phyloP scores from a whole-genome alignment of 257 asterid genomes.

The Rhazya stricta region DNA sequence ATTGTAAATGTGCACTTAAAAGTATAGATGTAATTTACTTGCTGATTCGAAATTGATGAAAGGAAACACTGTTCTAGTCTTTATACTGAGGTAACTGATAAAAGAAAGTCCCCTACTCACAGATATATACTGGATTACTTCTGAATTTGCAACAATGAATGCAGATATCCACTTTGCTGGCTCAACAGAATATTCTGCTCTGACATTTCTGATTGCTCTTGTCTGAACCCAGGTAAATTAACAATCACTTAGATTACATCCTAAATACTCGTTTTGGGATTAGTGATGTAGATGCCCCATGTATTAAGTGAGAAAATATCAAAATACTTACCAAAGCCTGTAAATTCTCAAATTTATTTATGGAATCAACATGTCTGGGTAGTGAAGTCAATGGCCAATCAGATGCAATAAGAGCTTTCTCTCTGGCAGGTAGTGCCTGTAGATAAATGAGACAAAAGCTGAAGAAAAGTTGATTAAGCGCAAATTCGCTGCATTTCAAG shows the following conservation, averaged over 20 bases:
- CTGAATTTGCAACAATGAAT: slow-evolving; percentile 73
- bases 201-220: slow-evolving; percentile 87
- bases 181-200: slow-evolving; percentile 97
- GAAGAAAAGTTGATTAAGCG: neutral
- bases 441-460: neutral
- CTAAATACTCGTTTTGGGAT: neutral
- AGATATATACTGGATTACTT: slow-evolving; percentile 70
- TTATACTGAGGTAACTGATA: neutral
- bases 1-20: neutral
- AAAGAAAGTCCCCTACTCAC: slow-evolving; percentile 43
- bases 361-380: slow-evolving; percentile 62
- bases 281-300: neutral
- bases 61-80: neutral
- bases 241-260: neutral
- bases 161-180: slow-evolving; percentile 89
- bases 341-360: slow-evolving; percentile 77
- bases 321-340: slow-evolving; percentile 70
- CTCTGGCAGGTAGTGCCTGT: slow-evolving; percentile 75
- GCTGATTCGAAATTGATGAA: neutral
- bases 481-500: neutral
- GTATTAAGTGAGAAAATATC: neutral
- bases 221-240: slow-evolving; percentile 45
- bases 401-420: slow-evolving; percentile 80
- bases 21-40: neutral
- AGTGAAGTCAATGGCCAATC: slow-evolving; percentile 81